A percentile compares a stretch with the other conserved stretches of the same genome.
phyloP scores from a whole-genome alignment of 176 grass and related monocot species.

The Hyparrhenia diplandra region DNA sequence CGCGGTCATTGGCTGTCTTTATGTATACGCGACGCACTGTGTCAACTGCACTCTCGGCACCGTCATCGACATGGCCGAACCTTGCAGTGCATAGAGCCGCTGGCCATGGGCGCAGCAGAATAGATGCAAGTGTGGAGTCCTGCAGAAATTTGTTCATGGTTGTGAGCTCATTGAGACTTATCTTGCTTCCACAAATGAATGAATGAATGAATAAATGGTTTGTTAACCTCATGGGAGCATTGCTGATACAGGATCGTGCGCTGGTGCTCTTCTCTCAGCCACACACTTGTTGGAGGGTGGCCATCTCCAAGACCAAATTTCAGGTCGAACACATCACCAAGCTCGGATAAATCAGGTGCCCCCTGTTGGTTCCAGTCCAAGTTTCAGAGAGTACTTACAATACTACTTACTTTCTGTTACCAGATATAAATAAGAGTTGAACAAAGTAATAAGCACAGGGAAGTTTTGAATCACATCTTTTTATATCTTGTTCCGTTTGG shows the following conservation, averaged over 20 bases:
- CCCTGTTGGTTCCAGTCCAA: constrained; percentile 21
- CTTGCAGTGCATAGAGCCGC: not conserved
- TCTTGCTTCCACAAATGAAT: not conserved
- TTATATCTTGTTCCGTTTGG: constrained; percentile 33
- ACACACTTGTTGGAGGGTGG: constrained; percentile 33
- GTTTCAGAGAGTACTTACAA: not conserved
- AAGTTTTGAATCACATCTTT: constrained; percentile 29
- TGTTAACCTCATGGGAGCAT: constrained; percentile 36
- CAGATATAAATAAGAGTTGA: not conserved
- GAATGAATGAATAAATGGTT: not conserved
- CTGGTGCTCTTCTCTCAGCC: constrained; percentile 28
- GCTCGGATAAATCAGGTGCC: constrained; percentile 41
- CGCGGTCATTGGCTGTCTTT: constrained; percentile 37
- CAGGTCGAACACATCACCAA: constrained; percentile 33
- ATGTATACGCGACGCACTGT: constrained; percentile 27
- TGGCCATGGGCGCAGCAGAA: constrained; percentile 47
- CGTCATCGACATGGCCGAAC: not conserved
- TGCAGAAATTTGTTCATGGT: not conserved
- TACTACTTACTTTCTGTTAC: not conserved
- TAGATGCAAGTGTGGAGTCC: constrained; percentile 22
- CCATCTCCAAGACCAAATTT: constrained; percentile 3
- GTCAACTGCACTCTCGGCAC: not conserved
- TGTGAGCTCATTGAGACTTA: too few relatives aligned
- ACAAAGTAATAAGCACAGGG: not conserved
- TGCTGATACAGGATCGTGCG: constrained; percentile 26